phyloP scores from a whole-genome alignment of 768 basidiomycete genomes.

The Cystobasidium tubakii region DNA sequence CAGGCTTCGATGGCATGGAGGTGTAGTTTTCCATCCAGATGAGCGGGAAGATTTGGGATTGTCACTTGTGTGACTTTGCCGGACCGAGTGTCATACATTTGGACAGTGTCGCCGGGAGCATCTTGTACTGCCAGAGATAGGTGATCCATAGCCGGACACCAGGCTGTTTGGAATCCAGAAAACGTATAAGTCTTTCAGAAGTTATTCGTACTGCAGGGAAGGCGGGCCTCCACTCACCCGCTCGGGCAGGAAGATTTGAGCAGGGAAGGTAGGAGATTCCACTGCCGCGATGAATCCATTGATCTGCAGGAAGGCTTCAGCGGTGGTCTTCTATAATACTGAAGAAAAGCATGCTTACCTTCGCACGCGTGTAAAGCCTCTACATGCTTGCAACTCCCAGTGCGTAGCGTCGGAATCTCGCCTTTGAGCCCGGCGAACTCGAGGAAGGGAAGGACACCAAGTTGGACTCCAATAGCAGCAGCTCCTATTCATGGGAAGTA shows the following conservation, averaged over 20 bases:
- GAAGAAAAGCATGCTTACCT: constrained; percentile 1
- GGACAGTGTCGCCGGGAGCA: constrained; percentile 5
- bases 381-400: not conserved
- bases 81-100: constrained; percentile 25
- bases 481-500: not conserved
- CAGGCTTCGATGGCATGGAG: constrained; percentile 68
- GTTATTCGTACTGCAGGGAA: not conserved
- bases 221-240: not conserved
- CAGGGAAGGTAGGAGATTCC: constrained; percentile 30
- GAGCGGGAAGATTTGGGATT: constrained; percentile 35
- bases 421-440: not conserved
- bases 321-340: no score
- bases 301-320: not conserved
- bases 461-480: constrained; percentile 10
- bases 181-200: no score
- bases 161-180: not conserved
- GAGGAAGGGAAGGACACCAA: not conserved
- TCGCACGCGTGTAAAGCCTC: constrained; percentile 26
- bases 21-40: constrained; percentile 49
- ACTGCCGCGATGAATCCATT: constrained; percentile 20
- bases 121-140: not conserved
- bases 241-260: constrained; percentile 15
- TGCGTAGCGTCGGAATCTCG: constrained; percentile 1
- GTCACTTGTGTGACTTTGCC: constrained; percentile 14
- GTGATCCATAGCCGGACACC: constrained; percentile 28